Percentiles rank a stretch among this genome's conserved stretches.
These are phyloP conservation scores for Corchorus capsularis DNA, from an alignment of 345 rosid species.

Conservation along the genomic window DNA sequence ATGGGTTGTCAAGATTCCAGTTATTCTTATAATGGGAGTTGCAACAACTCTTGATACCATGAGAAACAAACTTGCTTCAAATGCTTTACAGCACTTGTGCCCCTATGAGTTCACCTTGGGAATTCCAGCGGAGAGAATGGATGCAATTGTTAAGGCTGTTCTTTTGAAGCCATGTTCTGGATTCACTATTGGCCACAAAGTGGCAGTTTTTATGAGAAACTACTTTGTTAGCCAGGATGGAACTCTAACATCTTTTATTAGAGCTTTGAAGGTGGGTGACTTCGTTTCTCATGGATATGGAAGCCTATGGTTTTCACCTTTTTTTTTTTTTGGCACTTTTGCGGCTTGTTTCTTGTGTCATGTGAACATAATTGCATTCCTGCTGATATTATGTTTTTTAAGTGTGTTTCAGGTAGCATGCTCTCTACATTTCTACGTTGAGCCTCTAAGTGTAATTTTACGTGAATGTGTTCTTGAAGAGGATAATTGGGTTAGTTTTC, in stretches of 20 bases:
- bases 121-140: slow-evolving; percentile 81
- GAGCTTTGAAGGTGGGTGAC: slow-evolving; percentile 79
- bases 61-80: slow-evolving; percentile 59
- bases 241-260: slow-evolving; percentile 76
- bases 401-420: slow-evolving; percentile 73
- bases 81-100: slow-evolving; percentile 60
- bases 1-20: slow-evolving; percentile 85
- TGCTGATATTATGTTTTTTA: slow-evolving; percentile 29
- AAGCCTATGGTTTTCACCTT: neutral
- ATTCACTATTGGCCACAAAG: slow-evolving; percentile 70
- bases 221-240: slow-evolving; percentile 86
- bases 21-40: slow-evolving; percentile 76
- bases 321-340: neutral
- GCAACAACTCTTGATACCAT: slow-evolving; percentile 81
- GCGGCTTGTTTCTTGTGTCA: slow-evolving; percentile 15
- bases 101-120: slow-evolving; percentile 73
- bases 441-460: slow-evolving; percentile 68
- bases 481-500: slow-evolving; percentile 49
- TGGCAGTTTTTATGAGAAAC: slow-evolving; percentile 72
- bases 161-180: slow-evolving; percentile 74
- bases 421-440: slow-evolving; percentile 73
- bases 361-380: neutral
- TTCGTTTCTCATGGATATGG: slow-evolving; percentile 9
- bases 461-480: slow-evolving; percentile 50
- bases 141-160: slow-evolving; percentile 78